Percentiles rank a stretch among this genome's conserved stretches.
Evolutionary conservation across 768 basidiomycete genomes (phyloP).

Genomic region (Candolleomyces efflorescens): DNA sequence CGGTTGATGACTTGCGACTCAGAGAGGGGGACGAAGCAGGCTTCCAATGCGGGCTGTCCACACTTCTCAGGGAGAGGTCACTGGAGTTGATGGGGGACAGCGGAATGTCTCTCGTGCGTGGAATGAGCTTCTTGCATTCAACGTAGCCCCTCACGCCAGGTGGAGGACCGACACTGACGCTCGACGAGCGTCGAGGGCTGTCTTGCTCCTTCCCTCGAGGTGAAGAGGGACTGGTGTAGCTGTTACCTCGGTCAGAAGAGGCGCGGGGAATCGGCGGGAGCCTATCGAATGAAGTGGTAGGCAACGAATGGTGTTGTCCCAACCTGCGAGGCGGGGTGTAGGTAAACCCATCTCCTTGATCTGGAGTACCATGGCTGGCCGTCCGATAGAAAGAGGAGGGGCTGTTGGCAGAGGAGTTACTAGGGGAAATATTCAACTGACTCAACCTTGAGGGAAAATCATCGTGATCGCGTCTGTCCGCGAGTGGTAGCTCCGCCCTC

Average conservation of each 20-base stretch:
- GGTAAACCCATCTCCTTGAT: background rate
- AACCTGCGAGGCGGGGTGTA: background rate
- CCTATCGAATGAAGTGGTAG: background rate
- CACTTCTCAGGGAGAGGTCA: background rate
- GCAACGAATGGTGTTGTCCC: constrained; percentile 2
- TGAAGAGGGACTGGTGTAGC: no score
- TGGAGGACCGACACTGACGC: background rate
- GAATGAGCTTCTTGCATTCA: background rate
- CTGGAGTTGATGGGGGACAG: background rate
- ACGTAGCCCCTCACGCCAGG: background rate
- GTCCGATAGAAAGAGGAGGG: background rate
- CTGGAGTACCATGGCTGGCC: background rate
- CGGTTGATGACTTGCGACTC: background rate
- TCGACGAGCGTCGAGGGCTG: background rate
- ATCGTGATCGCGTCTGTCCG: no score
- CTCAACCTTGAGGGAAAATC: background rate
- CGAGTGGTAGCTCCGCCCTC: background rate
- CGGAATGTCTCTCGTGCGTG: background rate
- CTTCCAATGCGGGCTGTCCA: background rate
- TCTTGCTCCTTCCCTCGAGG: background rate
- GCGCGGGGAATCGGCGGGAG: background rate
- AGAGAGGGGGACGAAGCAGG: background rate
- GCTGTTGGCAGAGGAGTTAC: background rate
- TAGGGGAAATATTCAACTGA: background rate
- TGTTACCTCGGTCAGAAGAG: background rate